Evolutionary conservation across 2,329 filamentous ascomycete species (phyloP), one percentile per base, ranked within the genome.

Genomic region (Venturia pyrina): DNA sequence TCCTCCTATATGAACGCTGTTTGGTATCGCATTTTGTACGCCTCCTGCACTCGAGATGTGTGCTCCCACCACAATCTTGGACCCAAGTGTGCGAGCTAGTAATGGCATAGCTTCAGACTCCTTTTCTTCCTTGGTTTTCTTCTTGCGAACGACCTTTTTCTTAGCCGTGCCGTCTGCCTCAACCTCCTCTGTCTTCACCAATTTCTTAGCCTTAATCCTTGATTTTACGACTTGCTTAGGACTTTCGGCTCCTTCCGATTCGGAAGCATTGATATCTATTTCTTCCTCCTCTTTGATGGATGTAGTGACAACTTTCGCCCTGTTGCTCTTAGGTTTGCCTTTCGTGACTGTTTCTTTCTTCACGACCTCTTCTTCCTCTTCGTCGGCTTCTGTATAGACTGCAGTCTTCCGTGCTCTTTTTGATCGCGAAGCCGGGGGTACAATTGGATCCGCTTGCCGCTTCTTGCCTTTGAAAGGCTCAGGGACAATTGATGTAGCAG

Each of bases 11-110:
- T 91, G 84, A 1, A 88, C 74, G 57, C 89, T 85, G 71, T 96
- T 96, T 28, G 82, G 80, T 67, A 98, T 83, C 0, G 93, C 84
- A 75, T 98, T 97, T 66, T 97, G 92, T 0, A 98, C 90, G 89
- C 91, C 93, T 80, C 93, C 93, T 37, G 95, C 92, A 68, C 85
- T 87, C 76, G 89, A 95, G 68, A 98, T 91, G 75, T 99, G 95
- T 0, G 95, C 95, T 19, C 95, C 95, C 65, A 99, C 88, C 72
- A 90, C 88, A 83, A 97, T 89, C 74, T 88, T 87, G 68, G 93
- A 80, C 0, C 86, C 85, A 5, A 82, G 77, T 0, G 91, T 93
- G 44, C 95, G 84, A 34, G 82, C 79, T 24, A 87, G 88, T 1
- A 96, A 76, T 0, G 90, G 87, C 80, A 86, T 85, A 11, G 79